Evolutionary conservation across 2,329 filamentous ascomycete genomes (phyloP), one percentile per base, ranked within the genome.

Genomic region (Claviceps cyperi): DNA sequence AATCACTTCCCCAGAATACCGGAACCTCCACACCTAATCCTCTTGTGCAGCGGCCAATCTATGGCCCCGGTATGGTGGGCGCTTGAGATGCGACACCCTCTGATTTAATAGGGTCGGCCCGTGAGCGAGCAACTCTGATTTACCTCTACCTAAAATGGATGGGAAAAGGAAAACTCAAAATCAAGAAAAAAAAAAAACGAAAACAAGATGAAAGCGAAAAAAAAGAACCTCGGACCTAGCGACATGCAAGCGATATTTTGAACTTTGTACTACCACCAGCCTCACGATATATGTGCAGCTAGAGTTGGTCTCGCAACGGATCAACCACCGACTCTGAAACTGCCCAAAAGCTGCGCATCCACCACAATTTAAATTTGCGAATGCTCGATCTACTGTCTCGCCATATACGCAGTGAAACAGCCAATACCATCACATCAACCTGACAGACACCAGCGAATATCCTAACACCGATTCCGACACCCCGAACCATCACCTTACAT

Each of bases 31-130:
- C 71, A 35, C 64, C 67, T 36, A 71, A 69, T 51, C 64, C 69
- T 11, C 65, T 66, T 47, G 66, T 71, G 57, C 72, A 72, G 47
- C 71, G 75, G 53, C 69, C 73, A 59, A 74, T 70, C 60, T 80
- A 79, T 58, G 75, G 77, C 28, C 72, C 76, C 50, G 76, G 76
- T 50, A 77, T 78, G 71, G 73, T 77, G 51, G 74, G 74, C 53
- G 76, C 72, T 60, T 81, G 71, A 70, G 41, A 43, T n/a, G 1
- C 6, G 11, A 9, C 28, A 8, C 6, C 22, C 9, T 4, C 41
- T 28, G 41, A 6, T 17, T 6, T 43, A 22, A 4, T 15, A 11
- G 9, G 28, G 28, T 9, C 28, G 28, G 28, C 28, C 3, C 28
- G 28, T 32, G 9, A 32, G 28, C 28, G 9, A 32, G 28, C 9